These are phyloP conservation scores for Cyclostephanos tholiformis DNA, from an alignment of 108 stramenopile genomes.

Conservation along the genomic window DNA sequence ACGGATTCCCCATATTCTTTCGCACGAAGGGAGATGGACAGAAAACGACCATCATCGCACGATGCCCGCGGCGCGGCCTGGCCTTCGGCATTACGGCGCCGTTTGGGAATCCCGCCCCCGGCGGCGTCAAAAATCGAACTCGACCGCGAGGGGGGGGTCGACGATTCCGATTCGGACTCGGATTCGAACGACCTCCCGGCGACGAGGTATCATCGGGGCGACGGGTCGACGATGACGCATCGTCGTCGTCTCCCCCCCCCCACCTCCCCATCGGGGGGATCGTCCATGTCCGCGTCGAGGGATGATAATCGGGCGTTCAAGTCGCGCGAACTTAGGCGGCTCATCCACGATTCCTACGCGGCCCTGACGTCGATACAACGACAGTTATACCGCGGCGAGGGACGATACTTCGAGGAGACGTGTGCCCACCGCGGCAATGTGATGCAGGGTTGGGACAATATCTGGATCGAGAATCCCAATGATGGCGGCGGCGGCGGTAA, in stretches of 20 bases:
- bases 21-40: no score
- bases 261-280: neutral
- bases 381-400: slow-evolving; percentile 75
- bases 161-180: slow-evolving; percentile 8
- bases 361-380: slow-evolving; percentile 66
- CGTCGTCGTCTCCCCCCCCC: neutral
- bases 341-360: slow-evolving; percentile 35
- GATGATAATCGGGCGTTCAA: slow-evolving; percentile 8
- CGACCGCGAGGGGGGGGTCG: neutral
- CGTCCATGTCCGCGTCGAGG: no score
- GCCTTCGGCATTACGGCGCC: slow-evolving; percentile 37
- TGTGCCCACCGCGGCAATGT: slow-evolving; percentile 59
- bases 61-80: slow-evolving; percentile 12
- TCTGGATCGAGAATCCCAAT: slow-evolving; percentile 50
- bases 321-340: slow-evolving; percentile 24
- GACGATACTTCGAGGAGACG: slow-evolving; percentile 78
- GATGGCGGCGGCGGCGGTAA: neutral
- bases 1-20: no score
- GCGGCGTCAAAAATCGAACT: neutral
- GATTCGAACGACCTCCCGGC: neutral
- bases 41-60: neutral
- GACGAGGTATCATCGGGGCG: neutral
- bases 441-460: slow-evolving; percentile 66
- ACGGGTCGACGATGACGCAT: neutral
- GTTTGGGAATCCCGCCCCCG: slow-evolving; percentile 21